Percentiles rank a stretch among this genome's conserved stretches.
Conservation (phyloP, 1,284 basidiomycete species). For the Schizophyllum commune region DNA sequence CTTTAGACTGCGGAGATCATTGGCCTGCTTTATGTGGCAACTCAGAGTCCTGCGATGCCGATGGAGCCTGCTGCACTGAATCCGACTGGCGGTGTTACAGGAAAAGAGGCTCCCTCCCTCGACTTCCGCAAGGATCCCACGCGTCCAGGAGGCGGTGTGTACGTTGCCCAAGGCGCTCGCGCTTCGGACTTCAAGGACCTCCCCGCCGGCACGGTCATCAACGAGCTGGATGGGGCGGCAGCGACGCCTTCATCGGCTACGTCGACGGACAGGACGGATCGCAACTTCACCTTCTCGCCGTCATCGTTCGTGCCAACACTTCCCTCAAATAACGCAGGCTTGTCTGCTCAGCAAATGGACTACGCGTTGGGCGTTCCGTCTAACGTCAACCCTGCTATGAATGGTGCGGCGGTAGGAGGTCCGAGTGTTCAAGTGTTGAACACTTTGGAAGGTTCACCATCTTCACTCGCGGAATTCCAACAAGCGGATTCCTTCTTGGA, state of each 20-base stretch:
- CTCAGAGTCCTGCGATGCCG: slow-evolving; percentile 59
- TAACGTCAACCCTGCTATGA: slow-evolving; percentile 64
- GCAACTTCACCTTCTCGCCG: slow-evolving; percentile 1
- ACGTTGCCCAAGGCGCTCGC: slow-evolving; percentile 56
- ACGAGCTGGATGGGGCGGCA: slow-evolving; percentile 13
- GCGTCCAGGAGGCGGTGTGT: slow-evolving; percentile 80
- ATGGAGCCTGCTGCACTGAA: slow-evolving; percentile 58
- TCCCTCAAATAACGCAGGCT: slow-evolving; percentile 14
- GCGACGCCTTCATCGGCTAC: slow-evolving; percentile 10
- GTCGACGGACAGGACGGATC: not conserved
- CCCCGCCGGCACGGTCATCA: slow-evolving; percentile 58
- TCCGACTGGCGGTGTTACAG: slow-evolving; percentile 65
- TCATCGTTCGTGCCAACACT: slow-evolving; percentile 12
- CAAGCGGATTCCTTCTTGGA: slow-evolving; percentile 73
- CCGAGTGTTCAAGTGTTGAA: slow-evolving; percentile 71
- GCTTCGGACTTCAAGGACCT: slow-evolving; percentile 49
- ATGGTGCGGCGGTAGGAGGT: slow-evolving; percentile 29
- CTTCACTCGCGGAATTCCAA: slow-evolving; percentile 50
- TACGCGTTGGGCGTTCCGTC: slow-evolving; percentile 11
- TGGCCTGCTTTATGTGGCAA: slow-evolving; percentile 84
- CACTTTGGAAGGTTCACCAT: slow-evolving; percentile 50
- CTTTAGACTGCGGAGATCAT: slow-evolving; percentile 86
- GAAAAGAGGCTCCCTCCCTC: slow-evolving; percentile 47
- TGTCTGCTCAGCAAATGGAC: not conserved
- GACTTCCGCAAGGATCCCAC: slow-evolving; percentile 69